phyloP scores from a whole-genome alignment of 768 basidiomycete species.

The Pisolithus albus region DNA sequence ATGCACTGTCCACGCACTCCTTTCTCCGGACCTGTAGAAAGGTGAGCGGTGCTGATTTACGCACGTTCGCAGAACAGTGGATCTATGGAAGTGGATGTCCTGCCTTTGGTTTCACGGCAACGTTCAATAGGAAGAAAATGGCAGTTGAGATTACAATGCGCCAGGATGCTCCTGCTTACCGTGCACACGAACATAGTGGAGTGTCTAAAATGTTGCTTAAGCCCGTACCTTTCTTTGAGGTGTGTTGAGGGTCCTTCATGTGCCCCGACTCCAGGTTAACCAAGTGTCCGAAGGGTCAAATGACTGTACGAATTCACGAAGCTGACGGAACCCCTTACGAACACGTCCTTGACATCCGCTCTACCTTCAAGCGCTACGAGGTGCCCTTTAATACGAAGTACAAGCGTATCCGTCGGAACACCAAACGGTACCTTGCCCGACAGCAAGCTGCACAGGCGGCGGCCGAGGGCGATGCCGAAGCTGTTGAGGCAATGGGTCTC shows the following conservation, averaged over 20 bases:
- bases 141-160: constrained; percentile 93
- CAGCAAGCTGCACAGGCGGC: constrained; percentile 91
- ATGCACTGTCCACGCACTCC: constrained; percentile 79
- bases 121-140: constrained; percentile 97
- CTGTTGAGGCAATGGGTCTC: constrained; percentile 89
- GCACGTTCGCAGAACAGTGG: constrained; percentile 97
- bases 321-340: constrained; percentile 99
- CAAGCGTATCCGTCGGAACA: constrained; percentile 91
- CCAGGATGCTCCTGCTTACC: constrained; percentile 78
- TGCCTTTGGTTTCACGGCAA: constrained; percentile 79
- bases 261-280: not conserved
- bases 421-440: constrained; percentile 90
- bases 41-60: constrained; percentile 84
- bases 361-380: constrained; percentile 87
- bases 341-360: constrained; percentile 89
- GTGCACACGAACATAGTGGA: constrained; percentile 57
- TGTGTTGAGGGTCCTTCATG: constrained; percentile 24
- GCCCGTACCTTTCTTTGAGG: constrained; percentile 88
- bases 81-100: constrained; percentile 97
- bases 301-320: constrained; percentile 98
- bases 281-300: constrained; percentile 61
- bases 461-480: constrained; percentile 86
- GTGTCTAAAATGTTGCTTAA: constrained; percentile 63
- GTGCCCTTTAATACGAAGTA: constrained; percentile 99
- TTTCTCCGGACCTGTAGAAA: constrained; percentile 92